Base-by-base conservation (phyloP, 352 stramenopile species). In the Pseudoperonospora humuli region DNA sequence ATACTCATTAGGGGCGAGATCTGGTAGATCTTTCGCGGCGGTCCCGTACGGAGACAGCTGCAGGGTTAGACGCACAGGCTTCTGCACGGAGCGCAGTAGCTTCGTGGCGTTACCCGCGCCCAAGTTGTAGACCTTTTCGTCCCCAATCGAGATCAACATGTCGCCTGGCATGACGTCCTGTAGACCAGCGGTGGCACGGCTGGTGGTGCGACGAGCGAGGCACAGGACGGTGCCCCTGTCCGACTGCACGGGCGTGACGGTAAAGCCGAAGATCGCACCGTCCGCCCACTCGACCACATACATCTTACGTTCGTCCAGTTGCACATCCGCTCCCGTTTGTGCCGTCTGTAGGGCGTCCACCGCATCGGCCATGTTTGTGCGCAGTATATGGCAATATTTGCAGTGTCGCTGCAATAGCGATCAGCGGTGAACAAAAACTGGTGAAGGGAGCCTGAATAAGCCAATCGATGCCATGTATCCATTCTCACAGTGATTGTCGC, bases 91-190 rank as follows among this genome's bases (percentile, higher is more conserved):
- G 0, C 76, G 79, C 39, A 91, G 35, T 32, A 79, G 73, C 41
- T 75, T 79, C 18, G 75, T 80, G 13, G 79, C 71, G 36, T 75
- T 74, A 11, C 72, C 63, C 4, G 67, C 54, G 5, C 79, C 79
- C 19, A 91, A 50, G 26, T 85, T 67, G 47, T 86, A 86, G 27
- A 87, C 75, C 20, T 84, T 84, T 45, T 86, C 72, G 45, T 82
- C 68, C 20, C 76, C 79, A 21, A 91, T 86, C 5, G 72, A 72
- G 20, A 91, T 63, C 14, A 91, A 42, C 57, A 88, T 64, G 54
- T 91, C 79, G 35, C 79, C 79, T 0, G 78, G 72, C 14, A 81
- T 55, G n/a, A 91, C 72, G 37, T 85, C 75, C 15, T 83, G 53
- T 15, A 91, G 58, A 7, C 79, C 79, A 0, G 67, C 54, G 35